Base-by-base conservation (phyloP, 805 yeast genomes). In the Blastobotrys terrestris region DNA sequence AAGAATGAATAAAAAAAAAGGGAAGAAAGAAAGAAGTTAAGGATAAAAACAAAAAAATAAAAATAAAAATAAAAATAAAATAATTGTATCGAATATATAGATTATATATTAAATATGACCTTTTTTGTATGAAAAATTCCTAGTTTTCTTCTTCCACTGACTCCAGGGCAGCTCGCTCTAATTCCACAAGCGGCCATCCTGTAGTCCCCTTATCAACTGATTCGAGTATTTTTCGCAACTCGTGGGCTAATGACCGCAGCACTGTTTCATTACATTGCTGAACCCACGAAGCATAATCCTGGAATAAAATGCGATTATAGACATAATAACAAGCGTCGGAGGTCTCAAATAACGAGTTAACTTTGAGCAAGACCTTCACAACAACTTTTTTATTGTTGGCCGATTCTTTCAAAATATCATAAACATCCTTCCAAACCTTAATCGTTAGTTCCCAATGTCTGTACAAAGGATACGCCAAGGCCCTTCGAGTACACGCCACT, bases 321-420 rank as follows among this genome's bases (percentile, higher is more conserved):
- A 88, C 89, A 63, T 89, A 87, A 65, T 89, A 89, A 16, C 52
- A 44, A 18, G 85, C 77, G 62, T 89, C 95, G 63, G 89, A 95
- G 7, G 55, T 46, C 3, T 55, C 57, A 67, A 91, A 91, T 8
- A 86, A 69, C 63, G 86, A 92, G 58, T 86, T 77, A 14, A 81
- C 67, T 5, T 77, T 79, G 31, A 90, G 68, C 20, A 92, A 63
- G 1, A 77, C 71, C 58, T 79, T 77, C 39, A 90, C 70, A 0
- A 91, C 76, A 13, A 77, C 74, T 48, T 86, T 72, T 61, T 83
- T 84, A 1, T 97, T 97, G 22, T 78, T 79, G 35, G 52, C 22
- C 5, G 43, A 46, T 14, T 22, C 42, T 50, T 84, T 67, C 46
- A 94, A 70, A 2, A 81, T 71, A 49, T 72, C 73, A 57, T 84